Base-by-base conservation (phyloP, 257 asterid species). In the Osmanthus fragrans region DNA sequence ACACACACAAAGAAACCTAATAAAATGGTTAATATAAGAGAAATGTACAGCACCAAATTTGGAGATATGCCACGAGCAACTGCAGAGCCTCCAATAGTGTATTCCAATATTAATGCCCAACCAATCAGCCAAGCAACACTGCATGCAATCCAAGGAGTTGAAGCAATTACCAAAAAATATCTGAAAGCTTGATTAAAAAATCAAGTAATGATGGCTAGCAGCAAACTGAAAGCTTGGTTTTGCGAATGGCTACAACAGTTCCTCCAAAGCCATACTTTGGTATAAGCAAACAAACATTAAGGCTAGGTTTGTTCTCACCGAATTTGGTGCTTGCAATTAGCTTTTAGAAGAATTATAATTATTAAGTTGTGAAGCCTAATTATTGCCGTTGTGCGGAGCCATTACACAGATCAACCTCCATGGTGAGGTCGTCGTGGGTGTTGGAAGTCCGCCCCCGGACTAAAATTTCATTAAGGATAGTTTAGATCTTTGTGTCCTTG, bases 21-120 rank as follows among this genome's bases (percentile, higher is more conserved):
- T 23, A 64, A 34, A 73, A 72, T 23, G 69, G 66, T 19, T 42
- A 77, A 77, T 23, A 58, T 40, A 69, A 73, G 72, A 37, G 82
- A 83, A 80, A 64, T 32, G 78, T 54, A 32, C 74, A 33, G 69
- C 73, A 96, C 99, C 97, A 96, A 91, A 86, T 96, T 96, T 27
- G 99, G 99, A 10, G 99, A 91, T 82, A 96, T 86, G 84, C 99
- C 99, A 34, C 99, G 97, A 78, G 99, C 99, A 85, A 96, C 99
- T 12, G 99, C 97, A 32, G 99, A 89, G 77, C 99, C 99, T 80
- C 99, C 99, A 70, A 96, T 88, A 15, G 99, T 96, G 88, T 93
- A 96, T 77, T 96, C 99, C 89, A 96, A 83, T 87, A 96, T 90
- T 82, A 96, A 72, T 2, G 97, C 92, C 99, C 99, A 93, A 4